These are phyloP conservation scores for Erigeron canadensis DNA, from an alignment of 129 eudicot genomes.

Conservation along the genomic window DNA sequence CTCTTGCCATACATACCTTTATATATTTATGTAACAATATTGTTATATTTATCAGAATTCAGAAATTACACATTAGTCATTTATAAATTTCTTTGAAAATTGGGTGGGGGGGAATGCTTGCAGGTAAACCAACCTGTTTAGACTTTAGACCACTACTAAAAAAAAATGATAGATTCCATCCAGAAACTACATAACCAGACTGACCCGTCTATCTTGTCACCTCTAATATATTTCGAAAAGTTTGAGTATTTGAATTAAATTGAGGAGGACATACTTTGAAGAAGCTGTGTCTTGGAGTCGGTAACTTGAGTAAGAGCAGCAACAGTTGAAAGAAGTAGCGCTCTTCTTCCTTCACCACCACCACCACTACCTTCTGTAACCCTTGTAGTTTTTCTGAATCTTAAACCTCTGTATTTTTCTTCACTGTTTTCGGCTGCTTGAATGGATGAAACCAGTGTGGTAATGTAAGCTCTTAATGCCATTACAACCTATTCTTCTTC, in stretches of 20 bases:
- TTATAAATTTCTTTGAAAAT: neutral
- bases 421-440: conserved; percentile 36
- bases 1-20: neutral
- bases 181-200: neutral
- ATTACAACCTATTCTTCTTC: conserved; percentile 17
- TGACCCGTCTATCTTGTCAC: conserved; percentile 8
- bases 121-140: neutral
- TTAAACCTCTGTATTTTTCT: conserved; percentile 22
- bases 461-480: conserved; percentile 46
- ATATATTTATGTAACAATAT: neutral
- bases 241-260: neutral
- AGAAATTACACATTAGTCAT: neutral
- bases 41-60: neutral
- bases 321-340: conserved; percentile 44
- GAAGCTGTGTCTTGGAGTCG: conserved; percentile 70
- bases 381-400: conserved; percentile 19
- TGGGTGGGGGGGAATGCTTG: neutral
- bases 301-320: conserved; percentile 21
- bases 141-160: neutral
- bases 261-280: conserved; percentile 45
- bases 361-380: conserved; percentile 23
- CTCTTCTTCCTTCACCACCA: conserved; percentile 48
- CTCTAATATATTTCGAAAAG: neutral
- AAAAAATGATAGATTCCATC: too few relatives aligned
- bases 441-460: conserved; percentile 44